Base-by-base conservation (phyloP, 140 eudicot genomes). In the Bidens hawaiensis region DNA sequence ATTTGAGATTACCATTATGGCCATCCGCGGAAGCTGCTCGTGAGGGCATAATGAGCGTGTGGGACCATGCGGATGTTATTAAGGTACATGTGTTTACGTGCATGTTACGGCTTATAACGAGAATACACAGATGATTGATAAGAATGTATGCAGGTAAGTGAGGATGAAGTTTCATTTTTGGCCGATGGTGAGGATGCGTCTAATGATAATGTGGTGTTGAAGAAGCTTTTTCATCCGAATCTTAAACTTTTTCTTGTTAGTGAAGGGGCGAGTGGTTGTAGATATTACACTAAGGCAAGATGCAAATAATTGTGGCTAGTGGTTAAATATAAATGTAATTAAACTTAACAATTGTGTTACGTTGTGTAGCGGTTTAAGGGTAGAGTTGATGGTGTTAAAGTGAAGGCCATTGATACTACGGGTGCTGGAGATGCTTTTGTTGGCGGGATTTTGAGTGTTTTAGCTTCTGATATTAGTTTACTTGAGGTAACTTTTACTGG, bases 371-470 rank as follows among this genome's bases (percentile, higher is more conserved):
- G 77, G 72, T 90, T 81, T 55, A 90, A 83, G 79, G 97, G 97
- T 27, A 75, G 81, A 77, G 97, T 90, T 57, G 38, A 80, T 27
- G 83, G 83, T 75, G 73, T 83, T 6, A 83, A 86, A 75, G 94
- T 86, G 19, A 79, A 75, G 54, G 4, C 97, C 8, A 75, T 90
- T 58, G 97, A 86, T 73, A 86, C 97, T 50, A 90, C 93, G n/a
- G 97, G 97, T 46, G 97, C 97, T 58, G 95, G 97, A 19, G 95
- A 90, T 77, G 90, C 97, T 28, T 86, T 90, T 76, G 82, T 77
- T 50, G 87, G 90, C 31, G 97, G 89, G 4, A 59, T 86, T 36
- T 79, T 86, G 59, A 73, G 76, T 74, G 43, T 62, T 30, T 77
- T 90, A 61, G 95, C 94, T 55, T 72, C 80, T 3, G 85, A 90